Base-by-base conservation (phyloP, 2,329 filamentous ascomycete genomes). In the Claviceps humidiphila region DNA sequence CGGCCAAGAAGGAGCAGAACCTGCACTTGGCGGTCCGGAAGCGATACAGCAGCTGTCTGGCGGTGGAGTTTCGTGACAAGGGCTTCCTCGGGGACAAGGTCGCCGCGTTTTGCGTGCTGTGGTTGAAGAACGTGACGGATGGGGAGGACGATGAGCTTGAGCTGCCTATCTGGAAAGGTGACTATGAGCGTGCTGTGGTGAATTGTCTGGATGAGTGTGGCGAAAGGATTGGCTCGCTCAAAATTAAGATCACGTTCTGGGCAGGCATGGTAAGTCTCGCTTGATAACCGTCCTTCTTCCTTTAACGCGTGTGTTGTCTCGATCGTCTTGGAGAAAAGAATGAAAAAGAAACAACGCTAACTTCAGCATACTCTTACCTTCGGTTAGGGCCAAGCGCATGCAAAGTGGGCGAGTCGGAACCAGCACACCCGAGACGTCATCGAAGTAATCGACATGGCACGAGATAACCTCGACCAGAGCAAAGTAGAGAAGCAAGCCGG, bases 91-190 rank as follows among this genome's bases (percentile, higher is more conserved):
- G 39, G 62, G 78, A 84, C 49, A 76, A 74, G 52, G 80, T 77
- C 0, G 68, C 74, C 2, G 83, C 80, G 0, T 84, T 85, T 58
- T 74, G 75, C 6, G 73, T 85, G 2, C 67, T 86, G 2, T 87
- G 84, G 84, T 71, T 87, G 17, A 78, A 80, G 56, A 79, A 87
- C n/a, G 70, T 89, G 0, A 68, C 74, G 0, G 85, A 89, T 53
- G 84, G 87, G 54, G 78, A 85, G 59, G 74, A 82, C 50, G 69
- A 73, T 44, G 78, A 74, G 0, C 59, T 85, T 8, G 73, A 71
- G 4, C 61, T 89, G 3, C 67, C 78, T 5, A 75, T 89, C 2
- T 89, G 82, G 80, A 82, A 81, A 60, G 81, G 83, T 24, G 75
- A 70, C 49, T 65, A 65, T 47, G 60, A 65, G 34, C 63, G 67